Conservation (phyloP, 2,329 filamentous ascomycete genomes). For the Tolypocladium album region DNA sequence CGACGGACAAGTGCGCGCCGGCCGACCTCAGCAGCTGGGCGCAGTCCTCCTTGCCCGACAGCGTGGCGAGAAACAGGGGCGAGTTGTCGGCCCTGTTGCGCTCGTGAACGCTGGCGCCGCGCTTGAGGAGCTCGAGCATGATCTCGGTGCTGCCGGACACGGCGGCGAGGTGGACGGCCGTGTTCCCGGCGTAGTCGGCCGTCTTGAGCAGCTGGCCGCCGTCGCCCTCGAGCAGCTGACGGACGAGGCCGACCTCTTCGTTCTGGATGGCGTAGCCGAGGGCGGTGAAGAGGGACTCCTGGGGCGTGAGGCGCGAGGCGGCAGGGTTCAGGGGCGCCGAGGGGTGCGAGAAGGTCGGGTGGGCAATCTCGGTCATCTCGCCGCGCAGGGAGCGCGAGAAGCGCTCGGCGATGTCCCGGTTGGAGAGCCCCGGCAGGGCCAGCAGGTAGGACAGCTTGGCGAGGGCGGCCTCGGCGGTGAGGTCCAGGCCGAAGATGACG, state of each 20-base stretch:
- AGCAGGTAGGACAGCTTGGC: slow-evolving; percentile 86
- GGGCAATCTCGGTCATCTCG: slow-evolving; percentile 69
- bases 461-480: slow-evolving; percentile 83
- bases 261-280: slow-evolving; percentile 72
- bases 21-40: slow-evolving; percentile 45
- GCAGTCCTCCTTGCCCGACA: slow-evolving; percentile 42
- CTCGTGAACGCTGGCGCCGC: slow-evolving; percentile 56
- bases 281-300: slow-evolving; percentile 59
- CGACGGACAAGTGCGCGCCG: slow-evolving; percentile 44
- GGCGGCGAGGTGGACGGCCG: slow-evolving; percentile 48
- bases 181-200: slow-evolving; percentile 75
- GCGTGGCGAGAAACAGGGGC: slow-evolving; percentile 51
- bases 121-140: slow-evolving; percentile 45
- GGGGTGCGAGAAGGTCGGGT: slow-evolving; percentile 68
- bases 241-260: slow-evolving; percentile 55
- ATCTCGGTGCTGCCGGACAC: slow-evolving; percentile 43
- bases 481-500: slow-evolving; percentile 79
- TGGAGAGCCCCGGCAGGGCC: slow-evolving; percentile 51
- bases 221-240: slow-evolving; percentile 56
- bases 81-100: slow-evolving; percentile 56
- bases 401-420: slow-evolving; percentile 52
- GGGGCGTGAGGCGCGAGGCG: slow-evolving; percentile 30
- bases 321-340: slow-evolving; percentile 37
- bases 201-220: slow-evolving; percentile 58
- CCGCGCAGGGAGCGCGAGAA: slow-evolving; percentile 73